Percentiles rank a stretch among this genome's conserved stretches.
Evolutionary conservation across 2,329 filamentous ascomycete species (phyloP).

Genomic region (Ilyonectria destructans): DNA sequence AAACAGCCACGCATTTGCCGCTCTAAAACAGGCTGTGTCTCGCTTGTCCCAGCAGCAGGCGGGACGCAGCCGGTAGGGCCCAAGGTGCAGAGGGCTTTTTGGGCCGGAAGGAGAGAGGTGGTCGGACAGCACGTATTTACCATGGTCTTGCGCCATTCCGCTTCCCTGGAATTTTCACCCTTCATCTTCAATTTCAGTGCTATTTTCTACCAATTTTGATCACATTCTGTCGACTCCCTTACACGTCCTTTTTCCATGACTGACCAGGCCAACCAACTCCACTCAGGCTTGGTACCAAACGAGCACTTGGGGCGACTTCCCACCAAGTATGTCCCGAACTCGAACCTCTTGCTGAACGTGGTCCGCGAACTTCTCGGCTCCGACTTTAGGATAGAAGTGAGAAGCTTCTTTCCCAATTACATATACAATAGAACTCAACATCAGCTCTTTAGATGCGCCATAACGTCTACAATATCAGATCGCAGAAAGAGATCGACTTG

Average conservation of each 20-base stretch:
- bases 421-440: neutral
- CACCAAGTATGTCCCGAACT: neutral
- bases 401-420: neutral
- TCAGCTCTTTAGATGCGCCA: neutral
- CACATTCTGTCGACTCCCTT: neutral
- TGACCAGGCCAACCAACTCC: neutral
- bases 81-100: neutral
- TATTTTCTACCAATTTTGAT: neutral
- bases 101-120: neutral
- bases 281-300: neutral
- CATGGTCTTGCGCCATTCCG: neutral
- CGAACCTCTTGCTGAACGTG: neutral
- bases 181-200: neutral
- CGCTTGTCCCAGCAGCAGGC: neutral
- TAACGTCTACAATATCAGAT: slow-evolving; percentile 2
- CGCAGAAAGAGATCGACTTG: neutral
- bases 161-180: neutral
- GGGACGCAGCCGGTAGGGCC: neutral
- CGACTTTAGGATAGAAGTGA: neutral
- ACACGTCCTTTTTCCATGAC: neutral
- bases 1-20: neutral
- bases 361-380: neutral
- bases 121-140: neutral
- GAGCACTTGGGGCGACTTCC: neutral
- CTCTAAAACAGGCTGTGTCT: neutral